phyloP scores from a whole-genome alignment of 805 yeast genomes.

The Ogataea sp. region DNA sequence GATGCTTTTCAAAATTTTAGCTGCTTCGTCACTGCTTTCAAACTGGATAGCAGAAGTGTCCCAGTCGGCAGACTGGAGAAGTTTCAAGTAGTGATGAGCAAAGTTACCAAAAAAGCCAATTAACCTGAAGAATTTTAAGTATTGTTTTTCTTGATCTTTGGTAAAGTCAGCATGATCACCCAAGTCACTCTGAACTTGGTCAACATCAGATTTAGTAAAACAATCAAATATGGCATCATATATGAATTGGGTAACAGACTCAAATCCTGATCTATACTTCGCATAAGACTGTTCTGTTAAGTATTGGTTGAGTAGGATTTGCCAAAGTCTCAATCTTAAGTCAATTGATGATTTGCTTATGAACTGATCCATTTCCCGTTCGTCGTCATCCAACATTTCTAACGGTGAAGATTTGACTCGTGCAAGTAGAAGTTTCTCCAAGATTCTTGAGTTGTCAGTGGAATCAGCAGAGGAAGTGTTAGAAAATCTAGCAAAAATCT shows the following conservation, averaged over 20 bases:
- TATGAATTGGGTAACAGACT: constrained; percentile 39
- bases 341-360: constrained; percentile 56
- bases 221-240: constrained; percentile 7
- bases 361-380: constrained; percentile 51
- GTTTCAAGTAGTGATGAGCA: constrained; percentile 27
- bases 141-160: constrained; percentile 26
- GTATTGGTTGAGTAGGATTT: constrained; percentile 54
- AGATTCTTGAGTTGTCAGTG: constrained; percentile 20
- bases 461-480: constrained; percentile 15
- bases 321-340: constrained; percentile 70
- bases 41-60: constrained; percentile 4
- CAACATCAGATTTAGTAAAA: too few species aligned
- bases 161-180: constrained; percentile 15
- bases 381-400: constrained; percentile 22
- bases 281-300: constrained; percentile 20
- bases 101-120: constrained; percentile 49
- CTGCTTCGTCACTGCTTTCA: background rate
- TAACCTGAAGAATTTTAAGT: constrained; percentile 35
- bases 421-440: constrained; percentile 38
- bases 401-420: background rate
- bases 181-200: too few species aligned
- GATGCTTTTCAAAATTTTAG: constrained; percentile 13
- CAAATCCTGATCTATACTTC: constrained; percentile 41
- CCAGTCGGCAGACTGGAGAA: constrained; percentile 29
- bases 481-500: constrained; percentile 58